These are phyloP conservation scores for Zasmidium angulare DNA, from an alignment of 2,329 filamentous ascomycete species.

Conservation along the genomic window DNA sequence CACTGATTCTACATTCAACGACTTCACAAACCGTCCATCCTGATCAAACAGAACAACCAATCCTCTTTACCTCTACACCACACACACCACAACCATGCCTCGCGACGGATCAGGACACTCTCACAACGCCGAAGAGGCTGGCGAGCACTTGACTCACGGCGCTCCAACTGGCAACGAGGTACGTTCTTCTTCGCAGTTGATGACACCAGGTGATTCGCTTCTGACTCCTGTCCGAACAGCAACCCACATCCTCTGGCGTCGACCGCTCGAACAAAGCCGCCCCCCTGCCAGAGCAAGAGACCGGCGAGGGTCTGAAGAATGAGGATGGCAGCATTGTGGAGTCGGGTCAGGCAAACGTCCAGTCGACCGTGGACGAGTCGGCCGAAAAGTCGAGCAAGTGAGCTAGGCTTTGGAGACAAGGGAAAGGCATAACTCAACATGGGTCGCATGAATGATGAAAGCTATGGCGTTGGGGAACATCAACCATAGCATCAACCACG, in stretches of 20 bases:
- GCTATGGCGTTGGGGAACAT: neutral
- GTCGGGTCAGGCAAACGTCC: slow-evolving; percentile 18
- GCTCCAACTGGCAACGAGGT: slow-evolving; percentile 35
- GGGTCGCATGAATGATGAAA: neutral
- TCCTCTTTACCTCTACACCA: neutral
- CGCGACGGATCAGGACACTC: slow-evolving; percentile 42
- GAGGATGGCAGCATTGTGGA: slow-evolving; percentile 9
- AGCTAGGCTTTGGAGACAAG: neutral
- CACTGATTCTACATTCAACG: neutral
- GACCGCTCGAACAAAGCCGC: slow-evolving; percentile 42
- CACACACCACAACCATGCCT: slow-evolving; percentile 35
- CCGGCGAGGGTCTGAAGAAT: slow-evolving; percentile 33
- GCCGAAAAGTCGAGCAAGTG: slow-evolving; percentile 20
- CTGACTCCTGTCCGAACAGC: neutral
- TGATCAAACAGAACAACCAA: neutral
- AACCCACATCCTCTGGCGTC: slow-evolving; percentile 25
- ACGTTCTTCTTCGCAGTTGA: slow-evolving; percentile 6
- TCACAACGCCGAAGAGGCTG: slow-evolving; percentile 42
- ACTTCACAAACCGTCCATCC: neutral
- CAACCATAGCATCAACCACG: too few relatives aligned
- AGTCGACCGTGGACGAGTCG: slow-evolving; percentile 17
- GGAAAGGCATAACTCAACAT: neutral
- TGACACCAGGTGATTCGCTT: neutral
- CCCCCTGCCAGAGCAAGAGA: slow-evolving; percentile 39
- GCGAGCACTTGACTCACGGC: slow-evolving; percentile 40